Evolutionary conservation across 768 basidiomycete species (phyloP), one percentile per base, ranked within the genome.

Genomic region (Ephemerocybe angulata): DNA sequence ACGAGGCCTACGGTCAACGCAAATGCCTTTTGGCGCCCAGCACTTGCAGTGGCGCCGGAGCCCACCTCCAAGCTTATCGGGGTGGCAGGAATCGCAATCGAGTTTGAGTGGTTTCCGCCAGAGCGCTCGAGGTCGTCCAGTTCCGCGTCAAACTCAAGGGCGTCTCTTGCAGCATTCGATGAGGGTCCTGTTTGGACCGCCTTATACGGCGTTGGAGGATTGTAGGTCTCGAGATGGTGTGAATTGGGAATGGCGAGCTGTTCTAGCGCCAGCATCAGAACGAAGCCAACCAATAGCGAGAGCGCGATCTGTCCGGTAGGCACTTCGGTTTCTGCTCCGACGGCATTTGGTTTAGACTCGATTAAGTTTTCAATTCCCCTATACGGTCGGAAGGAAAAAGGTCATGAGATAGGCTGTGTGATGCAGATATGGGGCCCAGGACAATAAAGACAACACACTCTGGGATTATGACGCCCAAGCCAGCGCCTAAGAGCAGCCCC

Each of bases 381-480:
- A 63, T 53, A 56, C 30, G 31, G 33, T 35, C 48, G 19, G 30
- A 53, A n/a, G 25, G 41, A 19, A 21, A n/a, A n/a, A n/a, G n/a
- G n/a, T 35, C 42, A 43, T 40, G 37, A n/a, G 40, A 21, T 25
- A 29, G 24, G 46, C 49, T 42, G 21, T 11, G 8, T 40, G n/a
- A 44, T 27, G 24, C 7, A 41, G 21, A 21, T 28, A 47, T n/a
- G 15, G 40, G 10, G 3, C n/a, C 3, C 19, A 35, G 7, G 11
- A 53, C 15, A 15, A 28, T 25, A 40, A 22, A 6, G 29, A 19
- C 11, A 53, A 85, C 88, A 67, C 70, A 94, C 89, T 97, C 95
- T 33, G 96, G 95, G 50, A 98, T 86, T 59, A 98, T 92, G 24
- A 98, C 84, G 12, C 91, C 91, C 58, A 98, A 71, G 0, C 92